Base-by-base conservation (phyloP, 495 filamentous ascomycete species). In the Neurospora sp. region DNA sequence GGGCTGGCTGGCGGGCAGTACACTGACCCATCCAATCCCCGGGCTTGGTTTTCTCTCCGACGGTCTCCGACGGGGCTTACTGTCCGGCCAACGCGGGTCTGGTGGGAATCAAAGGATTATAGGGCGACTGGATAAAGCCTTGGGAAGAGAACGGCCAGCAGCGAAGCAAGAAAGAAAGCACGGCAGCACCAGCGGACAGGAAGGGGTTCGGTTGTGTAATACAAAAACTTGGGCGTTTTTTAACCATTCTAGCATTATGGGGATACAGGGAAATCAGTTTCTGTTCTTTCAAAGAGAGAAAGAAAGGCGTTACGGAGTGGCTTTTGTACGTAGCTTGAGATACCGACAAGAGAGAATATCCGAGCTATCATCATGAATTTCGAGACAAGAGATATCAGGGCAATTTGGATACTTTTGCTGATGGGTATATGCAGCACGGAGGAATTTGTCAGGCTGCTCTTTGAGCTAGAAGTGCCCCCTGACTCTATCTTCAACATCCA, bases 191-290 rank as follows among this genome's bases (percentile, higher is more conserved):
- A 54, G 46, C 20, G 11, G 46, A 11, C 20, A 54, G 23, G 23
- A 31, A 6, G 27, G 54, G 54, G 27, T 31, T 66, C 20, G 54
- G 54, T 66, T 35, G 27, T 66, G 54, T 66, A 66, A 66, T 66
- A 66, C 54, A 66, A 66, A 66, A 66, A 66, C 54, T 66, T 66
- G 54, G 54, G 54, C 54, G 54, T 66, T 66, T 35, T 66, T 62
- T 66, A 66, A 66, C 54, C 27, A 66, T 66, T 66, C 54, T 66
- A 66, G 54, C 54, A 66, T 66, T 37, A 37, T 35, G 54, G 54
- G 54, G 54, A 62, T 62, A 66, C 54, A 66, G 54, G 54, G 54
- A 66, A 66, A 66, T 37, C 54, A 66, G 54, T 66, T 66, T 37
- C 54, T 31, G 54, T 66, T 66, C 54, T 66, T 66, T 66, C 27